A percentile compares a stretch with the other conserved stretches of the same genome.
These are phyloP conservation scores for Sclerotinia sclerotiorum DNA, from an alignment of 2,329 filamentous ascomycete species.

Conservation along the genomic window DNA sequence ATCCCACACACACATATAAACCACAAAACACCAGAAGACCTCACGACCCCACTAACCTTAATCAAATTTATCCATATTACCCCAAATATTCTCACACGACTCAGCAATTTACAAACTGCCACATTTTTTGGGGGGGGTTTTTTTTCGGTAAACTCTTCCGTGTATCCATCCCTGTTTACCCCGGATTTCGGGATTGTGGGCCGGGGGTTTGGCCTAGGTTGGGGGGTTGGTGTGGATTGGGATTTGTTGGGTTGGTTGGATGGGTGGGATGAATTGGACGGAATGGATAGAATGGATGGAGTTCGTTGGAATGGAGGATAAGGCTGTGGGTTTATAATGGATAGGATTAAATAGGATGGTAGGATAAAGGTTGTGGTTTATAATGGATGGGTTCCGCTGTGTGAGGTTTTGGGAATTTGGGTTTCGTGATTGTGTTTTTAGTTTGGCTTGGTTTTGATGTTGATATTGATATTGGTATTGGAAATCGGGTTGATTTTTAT, in stretches of 20 bases:
- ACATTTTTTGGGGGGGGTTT: no score
- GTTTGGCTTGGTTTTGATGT: neutral
- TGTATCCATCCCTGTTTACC: slow-evolving; percentile 17
- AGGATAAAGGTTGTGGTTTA: no score
- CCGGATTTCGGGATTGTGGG: neutral
- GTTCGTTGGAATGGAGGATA: no score
- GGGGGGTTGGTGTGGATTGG: neutral
- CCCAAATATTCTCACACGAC: neutral
- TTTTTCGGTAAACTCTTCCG: slow-evolving; percentile 1
- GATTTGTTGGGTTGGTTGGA: neutral
- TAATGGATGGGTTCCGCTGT: neutral
- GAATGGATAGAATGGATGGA: no score
- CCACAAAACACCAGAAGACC: neutral
- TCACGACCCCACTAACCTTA: neutral
- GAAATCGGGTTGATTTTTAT: neutral
- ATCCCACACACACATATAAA: neutral
- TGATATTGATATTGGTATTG: neutral
- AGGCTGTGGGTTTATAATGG: no score
- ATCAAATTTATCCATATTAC: slow-evolving; percentile 1
- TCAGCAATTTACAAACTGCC: fast-evolving
- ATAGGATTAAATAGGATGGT: no score
- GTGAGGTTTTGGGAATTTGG: neutral
- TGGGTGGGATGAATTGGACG: neutral
- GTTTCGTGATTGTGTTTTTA: neutral
- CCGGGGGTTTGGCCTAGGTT: neutral